Percentiles rank a stretch among this genome's conserved stretches.
phyloP scores from a whole-genome alignment of 1,284 basidiomycete genomes.

The Papiliotrema nemorosa region DNA sequence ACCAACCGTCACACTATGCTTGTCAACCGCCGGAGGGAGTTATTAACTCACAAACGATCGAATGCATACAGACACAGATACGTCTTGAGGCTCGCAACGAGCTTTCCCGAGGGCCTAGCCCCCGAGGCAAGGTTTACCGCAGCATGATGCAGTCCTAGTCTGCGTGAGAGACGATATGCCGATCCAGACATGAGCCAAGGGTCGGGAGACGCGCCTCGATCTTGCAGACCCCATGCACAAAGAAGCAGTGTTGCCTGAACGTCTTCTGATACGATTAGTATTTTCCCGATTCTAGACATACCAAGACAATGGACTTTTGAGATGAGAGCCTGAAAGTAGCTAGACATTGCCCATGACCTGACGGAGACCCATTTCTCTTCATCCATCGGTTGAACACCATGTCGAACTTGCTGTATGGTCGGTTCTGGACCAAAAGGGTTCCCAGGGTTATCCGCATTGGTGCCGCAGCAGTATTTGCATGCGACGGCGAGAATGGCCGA shows the following conservation, averaged over 20 bases:
- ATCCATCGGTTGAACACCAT: conserved; percentile 5
- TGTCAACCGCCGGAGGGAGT: too few relatives aligned
- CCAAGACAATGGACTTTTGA: conserved; percentile 24
- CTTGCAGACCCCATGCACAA: conserved; percentile 18
- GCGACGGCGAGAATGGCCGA: conserved; percentile 21
- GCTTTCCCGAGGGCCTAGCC: conserved; percentile 6
- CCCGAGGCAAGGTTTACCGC: conserved; percentile 2
- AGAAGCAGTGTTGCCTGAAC: conserved; percentile 18
- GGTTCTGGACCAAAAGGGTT: neutral
- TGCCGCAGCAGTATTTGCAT: conserved; percentile 14
- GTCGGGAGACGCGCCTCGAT: conserved; percentile 22
- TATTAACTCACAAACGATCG: conserved; percentile 19
- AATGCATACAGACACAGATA: conserved; percentile 21
- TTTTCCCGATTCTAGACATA: conserved; percentile 2
- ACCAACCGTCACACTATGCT: conserved; percentile 18
- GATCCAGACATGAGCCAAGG: conserved; percentile 23
- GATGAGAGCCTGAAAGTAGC: conserved; percentile 23
- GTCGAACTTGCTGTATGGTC: neutral
- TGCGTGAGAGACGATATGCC: conserved; percentile 14
- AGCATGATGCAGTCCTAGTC: conserved; percentile 17
- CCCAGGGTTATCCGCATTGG: neutral
- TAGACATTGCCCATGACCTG: conserved; percentile 14
- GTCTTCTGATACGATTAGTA: conserved; percentile 11
- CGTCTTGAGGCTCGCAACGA: conserved; percentile 16
- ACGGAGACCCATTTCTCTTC: conserved; percentile 18